These are phyloP conservation scores for Aspergillus sp. DNA, from an alignment of 2,329 filamentous ascomycete species.

Conservation along the genomic window DNA sequence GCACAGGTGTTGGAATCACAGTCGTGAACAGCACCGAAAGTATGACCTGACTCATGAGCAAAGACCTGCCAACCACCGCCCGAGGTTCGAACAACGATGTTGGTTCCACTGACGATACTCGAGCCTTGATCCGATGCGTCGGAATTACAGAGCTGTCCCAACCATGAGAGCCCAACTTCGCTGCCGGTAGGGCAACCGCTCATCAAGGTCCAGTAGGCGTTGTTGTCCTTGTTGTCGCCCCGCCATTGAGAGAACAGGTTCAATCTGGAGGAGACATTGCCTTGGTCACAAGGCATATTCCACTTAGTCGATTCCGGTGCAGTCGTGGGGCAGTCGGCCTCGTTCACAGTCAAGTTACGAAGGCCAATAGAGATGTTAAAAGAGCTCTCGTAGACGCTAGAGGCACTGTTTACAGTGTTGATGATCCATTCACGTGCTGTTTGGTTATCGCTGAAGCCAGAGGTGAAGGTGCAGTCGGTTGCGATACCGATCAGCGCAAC, in stretches of 20 bases:
- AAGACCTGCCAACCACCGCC: constrained; percentile 68
- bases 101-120: constrained; percentile 76
- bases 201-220: constrained; percentile 89
- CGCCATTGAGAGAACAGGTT: constrained; percentile 88
- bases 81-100: constrained; percentile 76
- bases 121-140: constrained; percentile 45
- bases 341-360: constrained; percentile 73
- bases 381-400: constrained; percentile 75
- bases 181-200: constrained; percentile 73
- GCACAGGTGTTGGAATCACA: constrained; percentile 64
- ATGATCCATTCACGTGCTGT: constrained; percentile 71
- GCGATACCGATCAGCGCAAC: constrained; percentile 88
- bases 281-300: constrained; percentile 64
- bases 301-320: constrained; percentile 64
- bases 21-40: constrained; percentile 93
- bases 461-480: constrained; percentile 84
- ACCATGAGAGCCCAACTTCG: constrained; percentile 87
- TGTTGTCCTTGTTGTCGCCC: constrained; percentile 65
- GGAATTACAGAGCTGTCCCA: constrained; percentile 72
- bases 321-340: constrained; percentile 65
- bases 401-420: constrained; percentile 75
- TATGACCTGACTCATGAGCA: constrained; percentile 89
- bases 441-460: constrained; percentile 59
- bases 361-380: constrained; percentile 95
- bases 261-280: constrained; percentile 65